Percentiles rank a stretch among this genome's conserved stretches.
Evolutionary conservation across 805 yeast species (phyloP).

Genomic region (Saturnispora quitensis): DNA sequence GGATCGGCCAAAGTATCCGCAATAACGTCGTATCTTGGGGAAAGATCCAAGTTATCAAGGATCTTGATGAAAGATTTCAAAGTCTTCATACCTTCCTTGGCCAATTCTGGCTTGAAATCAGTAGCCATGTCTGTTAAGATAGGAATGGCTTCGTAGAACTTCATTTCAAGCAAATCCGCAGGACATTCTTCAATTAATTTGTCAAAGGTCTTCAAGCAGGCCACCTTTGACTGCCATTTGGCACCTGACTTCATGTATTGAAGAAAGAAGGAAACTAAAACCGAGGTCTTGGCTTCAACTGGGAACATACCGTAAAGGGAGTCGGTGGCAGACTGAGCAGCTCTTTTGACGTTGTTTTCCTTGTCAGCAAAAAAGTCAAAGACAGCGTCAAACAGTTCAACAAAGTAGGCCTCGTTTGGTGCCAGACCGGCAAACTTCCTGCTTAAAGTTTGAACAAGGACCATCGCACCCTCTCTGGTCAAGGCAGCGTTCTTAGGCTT

Average conservation of each 20-base stretch:
- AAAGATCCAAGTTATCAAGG: conserved; percentile 86
- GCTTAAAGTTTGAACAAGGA: conserved; percentile 46
- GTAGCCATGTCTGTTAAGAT: conserved; percentile 81
- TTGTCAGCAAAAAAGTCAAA: conserved; percentile 77
- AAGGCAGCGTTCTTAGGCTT: conserved; percentile 68
- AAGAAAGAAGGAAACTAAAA: conserved; percentile 52
- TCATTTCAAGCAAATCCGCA: conserved; percentile 73
- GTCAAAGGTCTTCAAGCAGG: conserved; percentile 67
- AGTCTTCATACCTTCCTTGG: conserved; percentile 70
- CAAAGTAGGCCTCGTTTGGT: conserved; percentile 68
- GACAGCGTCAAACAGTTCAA: conserved; percentile 52
- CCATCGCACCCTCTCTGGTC: conserved; percentile 67
- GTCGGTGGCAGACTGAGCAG: conserved; percentile 75
- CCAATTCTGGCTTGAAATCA: conserved; percentile 93
- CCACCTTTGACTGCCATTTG: conserved; percentile 87
- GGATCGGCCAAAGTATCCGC: conserved; percentile 90
- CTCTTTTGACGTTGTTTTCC: conserved; percentile 75
- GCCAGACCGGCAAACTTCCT: conserved; percentile 55
- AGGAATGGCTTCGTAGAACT: conserved; percentile 74
- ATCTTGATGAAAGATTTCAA: conserved; percentile 66
- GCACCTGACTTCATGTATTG: conserved; percentile 69
- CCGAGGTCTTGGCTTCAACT: conserved; percentile 67
- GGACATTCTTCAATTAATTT: conserved; percentile 71
- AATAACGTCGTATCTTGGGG: conserved; percentile 75
- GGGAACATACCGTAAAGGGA: conserved; percentile 63